Base-by-base conservation (phyloP, 768 basidiomycete species). In the Lactarius hatsudake region DNA sequence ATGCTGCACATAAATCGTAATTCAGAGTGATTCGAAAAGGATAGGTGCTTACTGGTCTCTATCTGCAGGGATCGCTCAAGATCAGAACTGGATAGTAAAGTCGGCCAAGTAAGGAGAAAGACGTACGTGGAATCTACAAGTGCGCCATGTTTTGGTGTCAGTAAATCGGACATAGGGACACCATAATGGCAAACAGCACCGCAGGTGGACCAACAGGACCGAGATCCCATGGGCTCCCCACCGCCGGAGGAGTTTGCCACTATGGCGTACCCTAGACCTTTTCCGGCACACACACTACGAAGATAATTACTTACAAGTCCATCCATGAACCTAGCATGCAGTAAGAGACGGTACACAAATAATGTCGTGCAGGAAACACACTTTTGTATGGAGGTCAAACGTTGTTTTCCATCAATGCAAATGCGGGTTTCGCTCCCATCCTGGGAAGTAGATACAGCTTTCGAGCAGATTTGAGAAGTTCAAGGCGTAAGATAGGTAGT, bases 351-450 rank as follows among this genome's bases (percentile, higher is more conserved):
- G 43, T 42, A 48, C 38, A 12, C 15, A 28, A 1, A 6, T 36
- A 45, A 43, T 51, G 3, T 10, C n/a, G 15, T 34, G 40, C 3
- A 26, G 7, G 2, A 1, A 23, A 76, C 86, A 18, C 70, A 89
- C 89, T 83, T 79, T 56, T 86, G 81, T 57, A 94, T 87, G 0
- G 89, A 91, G 0, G 90, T 92, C 57, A 92, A 74, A 30, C 92
- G 78, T 73, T 94, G 92, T 72, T 94, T 94, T 20, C 92, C 92
- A 71, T 92, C 90, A 9, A 90, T 89, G 71, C 89, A 90, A 1
- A 84, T 86, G 71, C 84, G 85, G 3, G 78, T 80, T 72, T 90
- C 89, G 0, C 82, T 77, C 0, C 91, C 91, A 71, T 92, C 89
- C 0, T 86, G 83, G 40, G 75, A 72, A 2, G 78, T 74, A 26